phyloP scores from a whole-genome alignment of 108 stramenopile species.

The Skeletonema costatum region DNA sequence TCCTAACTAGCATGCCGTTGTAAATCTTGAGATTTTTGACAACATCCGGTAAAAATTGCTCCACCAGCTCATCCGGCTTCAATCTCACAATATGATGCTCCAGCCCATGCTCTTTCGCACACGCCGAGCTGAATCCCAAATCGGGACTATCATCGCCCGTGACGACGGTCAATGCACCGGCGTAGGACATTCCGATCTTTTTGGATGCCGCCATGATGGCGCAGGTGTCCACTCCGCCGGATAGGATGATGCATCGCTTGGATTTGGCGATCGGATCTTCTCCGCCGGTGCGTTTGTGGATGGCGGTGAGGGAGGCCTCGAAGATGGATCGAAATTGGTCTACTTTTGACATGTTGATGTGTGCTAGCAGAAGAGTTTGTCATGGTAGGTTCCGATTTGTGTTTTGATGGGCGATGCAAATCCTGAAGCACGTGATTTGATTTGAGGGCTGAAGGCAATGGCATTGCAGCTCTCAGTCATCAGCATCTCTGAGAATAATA shows the following conservation, averaged over 20 bases:
- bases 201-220: constrained; percentile 52
- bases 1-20: constrained; percentile 58
- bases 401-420: neutral
- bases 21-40: constrained; percentile 43
- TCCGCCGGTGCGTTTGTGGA: constrained; percentile 21
- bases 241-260: constrained; percentile 46
- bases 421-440: neutral
- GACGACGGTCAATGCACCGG: constrained; percentile 51
- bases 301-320: constrained; percentile 26
- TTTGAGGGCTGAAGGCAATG: no score
- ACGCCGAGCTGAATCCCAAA: constrained; percentile 37
- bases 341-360: neutral
- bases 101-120: constrained; percentile 42
- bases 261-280: neutral
- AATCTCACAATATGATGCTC: constrained; percentile 39
- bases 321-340: constrained; percentile 28
- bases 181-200: constrained; percentile 30
- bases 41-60: constrained; percentile 33
- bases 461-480: no score
- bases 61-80: constrained; percentile 43
- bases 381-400: neutral
- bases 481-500: no score
- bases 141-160: constrained; percentile 48
- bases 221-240: constrained; percentile 64
- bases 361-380: neutral